Conservation (phyloP, 768 basidiomycete genomes). For the Hygrophoropsis aurantiaca region DNA sequence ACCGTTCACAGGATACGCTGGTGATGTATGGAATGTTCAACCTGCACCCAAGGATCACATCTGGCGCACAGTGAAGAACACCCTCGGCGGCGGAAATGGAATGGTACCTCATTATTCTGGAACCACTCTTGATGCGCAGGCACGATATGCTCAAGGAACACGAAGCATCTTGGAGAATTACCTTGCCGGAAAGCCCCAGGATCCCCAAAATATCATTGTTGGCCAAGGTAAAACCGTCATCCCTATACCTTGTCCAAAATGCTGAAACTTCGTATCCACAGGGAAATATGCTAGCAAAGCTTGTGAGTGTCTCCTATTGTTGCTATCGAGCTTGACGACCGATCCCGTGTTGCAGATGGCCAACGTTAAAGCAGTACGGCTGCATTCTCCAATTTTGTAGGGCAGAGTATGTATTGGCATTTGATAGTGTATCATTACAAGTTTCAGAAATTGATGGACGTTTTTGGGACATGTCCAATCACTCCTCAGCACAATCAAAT, state of each 20-base stretch:
- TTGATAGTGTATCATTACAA: too few relatives aligned
- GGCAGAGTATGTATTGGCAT: too few relatives aligned
- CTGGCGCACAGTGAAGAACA: constrained; percentile 40
- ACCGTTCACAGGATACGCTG: constrained; percentile 12
- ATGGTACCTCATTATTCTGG: constrained; percentile 40
- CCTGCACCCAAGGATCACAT: constrained; percentile 44
- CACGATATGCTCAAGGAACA: constrained; percentile 42
- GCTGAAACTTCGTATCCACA: background rate
- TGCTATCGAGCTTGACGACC: background rate
- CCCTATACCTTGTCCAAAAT: background rate
- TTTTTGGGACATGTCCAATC: too few relatives aligned
- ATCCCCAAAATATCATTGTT: constrained; percentile 42
- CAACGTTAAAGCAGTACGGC: constrained; percentile 40
- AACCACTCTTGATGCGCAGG: constrained; percentile 44
- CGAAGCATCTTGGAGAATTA: constrained; percentile 29
- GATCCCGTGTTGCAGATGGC: constrained; percentile 38
- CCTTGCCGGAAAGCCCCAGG: constrained; percentile 32
- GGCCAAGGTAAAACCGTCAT: constrained; percentile 23
- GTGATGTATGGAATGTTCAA: constrained; percentile 36
- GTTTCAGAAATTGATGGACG: too few relatives aligned
- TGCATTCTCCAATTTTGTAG: too few relatives aligned
- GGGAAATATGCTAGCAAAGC: constrained; percentile 48
- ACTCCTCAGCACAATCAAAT: too few relatives aligned
- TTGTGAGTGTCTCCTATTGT: constrained; percentile 24
- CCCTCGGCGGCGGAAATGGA: constrained; percentile 40